Base-by-base conservation (phyloP, 495 filamentous ascomycete species). In the Haplographium delicatum region DNA sequence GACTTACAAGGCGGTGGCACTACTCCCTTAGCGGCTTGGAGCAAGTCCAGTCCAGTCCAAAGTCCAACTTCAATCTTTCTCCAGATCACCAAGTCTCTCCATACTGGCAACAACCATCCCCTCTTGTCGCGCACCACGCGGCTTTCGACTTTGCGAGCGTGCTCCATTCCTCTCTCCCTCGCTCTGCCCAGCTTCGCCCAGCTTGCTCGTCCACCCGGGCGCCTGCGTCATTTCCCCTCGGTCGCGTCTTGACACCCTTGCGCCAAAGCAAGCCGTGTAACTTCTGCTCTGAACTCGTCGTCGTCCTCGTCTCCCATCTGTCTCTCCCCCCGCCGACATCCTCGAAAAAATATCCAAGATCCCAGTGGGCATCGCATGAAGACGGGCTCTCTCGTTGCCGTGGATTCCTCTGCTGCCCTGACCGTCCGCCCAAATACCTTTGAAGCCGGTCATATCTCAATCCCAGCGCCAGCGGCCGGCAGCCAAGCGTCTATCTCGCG, bases 211-310 rank as follows among this genome's bases (percentile, higher is more conserved):
- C 23, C 10, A 15, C 44, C 31, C 31, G 43, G n/a, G 34, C 48
- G 28, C 48, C 37, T 52, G 30, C 44, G 46, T 30, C 44, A 34
- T 30, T 31, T 35, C 49, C n/a, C 41, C 48, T 47, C 44, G 35
- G 54, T 57, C 54, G 54, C 54, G 54, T 52, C 52, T 34, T 19
- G n/a, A n/a, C n/a, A n/a, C n/a, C n/a, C n/a, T n/a, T 19, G 15
- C 35, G 16, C 35, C 35, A 15, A 39, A 19, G 16, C 33, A 35
- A 39, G 15, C 7, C 35, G n/a, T 19, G n/a, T 19, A 39, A 19
- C 35, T 39, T 19, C 11, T 2, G 5, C 19, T 44, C 30, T 15
- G 22, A 9, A 15, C 18, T 37, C 45, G 20, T 42, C 39, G 20
- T 24, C 20, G 5, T 11, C 5, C 15, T 20, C n/a, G n/a, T n/a